phyloP scores from a whole-genome alignment of 176 grass and related monocot genomes.

The Saccharum spontaneum region DNA sequence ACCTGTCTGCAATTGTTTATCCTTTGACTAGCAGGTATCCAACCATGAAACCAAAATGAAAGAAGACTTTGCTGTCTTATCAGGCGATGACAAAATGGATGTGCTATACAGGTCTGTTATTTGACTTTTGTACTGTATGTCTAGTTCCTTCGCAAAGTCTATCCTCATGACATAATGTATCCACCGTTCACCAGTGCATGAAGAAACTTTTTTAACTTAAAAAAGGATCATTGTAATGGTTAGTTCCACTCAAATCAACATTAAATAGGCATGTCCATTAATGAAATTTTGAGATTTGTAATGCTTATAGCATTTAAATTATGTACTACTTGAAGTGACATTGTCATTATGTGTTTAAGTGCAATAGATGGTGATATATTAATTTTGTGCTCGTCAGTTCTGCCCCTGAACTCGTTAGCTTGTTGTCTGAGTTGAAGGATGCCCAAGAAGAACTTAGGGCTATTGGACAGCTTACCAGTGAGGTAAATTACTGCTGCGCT shows the following conservation, averaged over 20 bases:
- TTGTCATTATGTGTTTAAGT: constrained; percentile 19
- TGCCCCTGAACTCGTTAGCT: constrained; percentile 85
- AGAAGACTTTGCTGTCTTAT: constrained; percentile 50
- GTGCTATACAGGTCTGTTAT: constrained; percentile 63
- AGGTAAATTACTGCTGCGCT: constrained; percentile 53
- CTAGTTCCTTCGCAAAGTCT: constrained; percentile 19
- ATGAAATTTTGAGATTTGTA: constrained; percentile 9
- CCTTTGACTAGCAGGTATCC: constrained; percentile 22
- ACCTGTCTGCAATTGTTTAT: constrained; percentile 21
- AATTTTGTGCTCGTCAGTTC: constrained; percentile 61
- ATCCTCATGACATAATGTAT: not conserved
- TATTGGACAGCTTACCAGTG: constrained; percentile 42
- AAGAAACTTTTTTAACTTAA: not conserved
- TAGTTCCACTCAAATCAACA: not conserved
- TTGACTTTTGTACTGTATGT: constrained; percentile 6
- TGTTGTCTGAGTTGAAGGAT: constrained; percentile 81
- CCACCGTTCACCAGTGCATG: not conserved
- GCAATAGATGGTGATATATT: constrained; percentile 25
- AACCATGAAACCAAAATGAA: constrained; percentile 46
- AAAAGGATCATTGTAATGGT: not conserved
- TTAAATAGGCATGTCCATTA: not conserved
- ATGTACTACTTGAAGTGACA: not conserved
- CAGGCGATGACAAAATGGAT: constrained; percentile 76
- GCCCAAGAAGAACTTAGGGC: constrained; percentile 60
- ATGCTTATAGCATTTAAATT: constrained; percentile 25